A percentile compares a stretch with the other conserved stretches of the same genome.
These are phyloP conservation scores for Punica granatum DNA, from an alignment of 345 rosid genomes.

Conservation along the genomic window DNA sequence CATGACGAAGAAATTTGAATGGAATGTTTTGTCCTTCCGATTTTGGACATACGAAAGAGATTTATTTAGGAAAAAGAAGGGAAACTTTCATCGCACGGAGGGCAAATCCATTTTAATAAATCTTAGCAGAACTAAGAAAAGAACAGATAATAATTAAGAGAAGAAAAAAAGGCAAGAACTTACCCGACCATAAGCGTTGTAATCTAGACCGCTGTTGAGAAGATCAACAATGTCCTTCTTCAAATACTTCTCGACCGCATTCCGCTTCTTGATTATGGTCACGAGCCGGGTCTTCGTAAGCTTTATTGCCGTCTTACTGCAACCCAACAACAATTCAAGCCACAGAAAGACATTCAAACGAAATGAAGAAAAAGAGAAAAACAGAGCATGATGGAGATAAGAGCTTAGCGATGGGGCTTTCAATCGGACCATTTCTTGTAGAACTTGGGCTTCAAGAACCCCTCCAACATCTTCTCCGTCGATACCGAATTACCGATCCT, in stretches of 20 bases:
- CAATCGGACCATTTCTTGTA: conserved; percentile 21
- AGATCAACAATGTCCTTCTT: conserved; percentile 85
- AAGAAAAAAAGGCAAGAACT: neutral
- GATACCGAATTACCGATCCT: neutral
- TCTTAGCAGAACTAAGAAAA: too few species aligned
- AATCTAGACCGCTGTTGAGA: conserved; percentile 45
- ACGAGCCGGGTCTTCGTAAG: conserved; percentile 56
- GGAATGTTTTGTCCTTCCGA: too few species aligned
- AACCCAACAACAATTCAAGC: neutral
- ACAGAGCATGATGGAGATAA: conserved; percentile 5
- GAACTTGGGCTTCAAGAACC: conserved; percentile 27
- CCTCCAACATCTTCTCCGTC: conserved; percentile 25
- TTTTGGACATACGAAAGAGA: too few species aligned
- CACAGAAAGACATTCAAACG: neutral
- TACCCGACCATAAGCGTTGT: conserved; percentile 84
- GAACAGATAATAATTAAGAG: conserved; percentile 9
- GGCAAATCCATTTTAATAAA: too few species aligned
- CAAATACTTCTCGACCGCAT: conserved; percentile 46
- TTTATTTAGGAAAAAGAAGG: too few species aligned
- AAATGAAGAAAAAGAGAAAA: neutral
- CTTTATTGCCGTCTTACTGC: conserved; percentile 58
- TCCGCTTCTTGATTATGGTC: conserved; percentile 61
- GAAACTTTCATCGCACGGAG: too few species aligned
- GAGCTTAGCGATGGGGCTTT: neutral
- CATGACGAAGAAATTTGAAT: neutral